Evolutionary conservation across 2,329 filamentous ascomycete species (phyloP).

Genomic region (Coniochaeta ligniaria): DNA sequence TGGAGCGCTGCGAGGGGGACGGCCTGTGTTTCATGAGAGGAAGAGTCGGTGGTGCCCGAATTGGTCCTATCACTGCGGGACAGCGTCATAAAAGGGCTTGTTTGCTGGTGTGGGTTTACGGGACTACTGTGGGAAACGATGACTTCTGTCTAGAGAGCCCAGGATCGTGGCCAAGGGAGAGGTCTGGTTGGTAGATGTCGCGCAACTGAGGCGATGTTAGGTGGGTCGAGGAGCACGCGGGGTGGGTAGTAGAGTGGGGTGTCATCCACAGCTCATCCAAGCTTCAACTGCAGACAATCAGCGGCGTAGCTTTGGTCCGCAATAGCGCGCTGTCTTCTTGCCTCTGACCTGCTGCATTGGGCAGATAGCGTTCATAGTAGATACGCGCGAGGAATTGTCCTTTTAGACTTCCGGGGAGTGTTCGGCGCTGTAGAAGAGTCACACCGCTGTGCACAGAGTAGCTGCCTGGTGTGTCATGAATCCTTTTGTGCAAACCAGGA

Average conservation of each 20-base stretch:
- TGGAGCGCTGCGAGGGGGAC: conserved; percentile 13
- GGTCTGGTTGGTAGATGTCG: background rate
- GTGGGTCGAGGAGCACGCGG: background rate
- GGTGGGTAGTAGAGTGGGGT: background rate
- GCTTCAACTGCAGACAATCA: background rate
- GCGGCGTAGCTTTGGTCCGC: background rate
- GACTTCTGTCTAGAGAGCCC: background rate
- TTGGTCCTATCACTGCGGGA: conserved; percentile 3
- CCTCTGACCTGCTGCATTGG: background rate
- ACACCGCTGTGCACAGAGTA: background rate
- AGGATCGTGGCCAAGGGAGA: background rate
- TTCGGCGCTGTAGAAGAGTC: background rate
- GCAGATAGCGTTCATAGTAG: background rate
- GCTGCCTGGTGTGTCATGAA: background rate
- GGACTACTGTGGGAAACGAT: background rate
- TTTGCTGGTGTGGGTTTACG: background rate
- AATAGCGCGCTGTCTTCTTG: background rate
- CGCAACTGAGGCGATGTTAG: background rate
- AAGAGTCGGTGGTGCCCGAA: conserved; percentile 4
- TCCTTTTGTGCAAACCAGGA: background rate
- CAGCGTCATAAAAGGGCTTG: conserved; percentile 10
- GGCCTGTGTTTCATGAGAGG: conserved; percentile 2
- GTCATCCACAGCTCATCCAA: background rate
- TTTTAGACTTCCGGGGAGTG: background rate
- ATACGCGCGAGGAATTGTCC: too few species aligned